A percentile compares a stretch with the other conserved stretches of the same genome.
Evolutionary conservation across 176 grass and related monocot species (phyloP).

Genomic region (Avena sativa): DNA sequence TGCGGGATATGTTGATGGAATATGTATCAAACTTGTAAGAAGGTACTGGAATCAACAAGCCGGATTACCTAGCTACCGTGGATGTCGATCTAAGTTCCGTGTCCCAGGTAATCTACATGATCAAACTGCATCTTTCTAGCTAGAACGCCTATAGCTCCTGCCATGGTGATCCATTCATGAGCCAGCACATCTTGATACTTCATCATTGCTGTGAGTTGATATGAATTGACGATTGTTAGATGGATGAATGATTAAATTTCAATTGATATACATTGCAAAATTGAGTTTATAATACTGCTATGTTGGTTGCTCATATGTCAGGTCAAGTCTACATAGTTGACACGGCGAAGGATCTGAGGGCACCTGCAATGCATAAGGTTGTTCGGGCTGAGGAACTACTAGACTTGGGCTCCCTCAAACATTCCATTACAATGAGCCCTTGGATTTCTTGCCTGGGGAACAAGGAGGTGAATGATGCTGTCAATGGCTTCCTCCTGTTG

Average conservation of each 20-base stretch:
- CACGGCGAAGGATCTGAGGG: constrained; percentile 62
- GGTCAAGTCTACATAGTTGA: constrained; percentile 76
- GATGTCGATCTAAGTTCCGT: no score
- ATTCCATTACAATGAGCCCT: constrained; percentile 80
- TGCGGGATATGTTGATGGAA: no score
- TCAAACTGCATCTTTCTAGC: constrained; percentile 87
- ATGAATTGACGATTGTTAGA: background rate
- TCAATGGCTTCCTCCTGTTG: constrained; percentile 78
- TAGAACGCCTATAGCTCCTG: constrained; percentile 98
- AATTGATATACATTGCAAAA: background rate
- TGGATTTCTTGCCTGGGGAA: constrained; percentile 87
- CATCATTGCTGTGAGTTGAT: constrained; percentile 72
- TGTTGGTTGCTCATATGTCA: constrained; percentile 55
- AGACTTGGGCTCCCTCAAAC: constrained; percentile 88
- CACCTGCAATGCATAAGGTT: constrained; percentile 83
- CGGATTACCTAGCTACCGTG: no score
- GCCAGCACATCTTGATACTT: constrained; percentile 69
- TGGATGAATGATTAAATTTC: background rate
- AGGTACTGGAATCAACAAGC: no score
- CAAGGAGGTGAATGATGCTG: constrained; percentile 76
- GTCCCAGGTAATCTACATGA: background rate
- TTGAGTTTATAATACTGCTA: constrained; percentile 1
- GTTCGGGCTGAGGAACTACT: constrained; percentile 82
- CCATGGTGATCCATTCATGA: constrained; percentile 60
- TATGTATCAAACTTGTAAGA: no score